Conservation (phyloP, 306 rosid species). For the Dalbergia oliveri region DNA sequence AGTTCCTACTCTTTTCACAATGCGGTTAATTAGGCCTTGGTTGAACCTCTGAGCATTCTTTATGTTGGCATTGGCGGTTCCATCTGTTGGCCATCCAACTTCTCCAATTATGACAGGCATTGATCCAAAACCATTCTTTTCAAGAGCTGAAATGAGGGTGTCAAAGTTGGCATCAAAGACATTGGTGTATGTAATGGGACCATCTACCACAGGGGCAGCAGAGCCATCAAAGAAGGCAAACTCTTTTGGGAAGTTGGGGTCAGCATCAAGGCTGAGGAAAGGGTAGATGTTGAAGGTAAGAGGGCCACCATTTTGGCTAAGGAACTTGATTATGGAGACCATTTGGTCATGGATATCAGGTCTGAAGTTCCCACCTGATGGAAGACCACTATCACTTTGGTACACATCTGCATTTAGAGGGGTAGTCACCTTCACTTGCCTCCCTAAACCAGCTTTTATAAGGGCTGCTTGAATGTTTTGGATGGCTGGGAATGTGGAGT, state of each 20-base stretch:
- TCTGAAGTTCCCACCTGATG: constrained; percentile 90
- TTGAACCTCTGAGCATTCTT: constrained; percentile 74
- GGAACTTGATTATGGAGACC: constrained; percentile 76
- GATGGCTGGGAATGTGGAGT: constrained; percentile 80
- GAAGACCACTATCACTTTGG: constrained; percentile 69
- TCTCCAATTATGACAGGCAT: constrained; percentile 88
- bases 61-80: constrained; percentile 68
- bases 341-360: constrained; percentile 70
- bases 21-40: constrained; percentile 73
- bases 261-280: constrained; percentile 92
- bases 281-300: constrained; percentile 94
- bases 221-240: constrained; percentile 84
- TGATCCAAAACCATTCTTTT: constrained; percentile 75
- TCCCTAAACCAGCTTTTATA: constrained; percentile 83
- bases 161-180: constrained; percentile 94
- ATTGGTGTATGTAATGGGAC: constrained; percentile 80
- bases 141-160: constrained; percentile 85
- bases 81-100: constrained; percentile 98
- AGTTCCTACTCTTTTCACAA: constrained; percentile 64
- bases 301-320: constrained; percentile 65
- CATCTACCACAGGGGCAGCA: constrained; percentile 83
- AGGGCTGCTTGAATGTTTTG: constrained; percentile 95
- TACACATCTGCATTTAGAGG: constrained; percentile 96
- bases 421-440: constrained; percentile 86
- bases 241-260: constrained; percentile 89